Conservation (phyloP, 495 filamentous ascomycete genomes). For the Trichocladium antarcticum region DNA sequence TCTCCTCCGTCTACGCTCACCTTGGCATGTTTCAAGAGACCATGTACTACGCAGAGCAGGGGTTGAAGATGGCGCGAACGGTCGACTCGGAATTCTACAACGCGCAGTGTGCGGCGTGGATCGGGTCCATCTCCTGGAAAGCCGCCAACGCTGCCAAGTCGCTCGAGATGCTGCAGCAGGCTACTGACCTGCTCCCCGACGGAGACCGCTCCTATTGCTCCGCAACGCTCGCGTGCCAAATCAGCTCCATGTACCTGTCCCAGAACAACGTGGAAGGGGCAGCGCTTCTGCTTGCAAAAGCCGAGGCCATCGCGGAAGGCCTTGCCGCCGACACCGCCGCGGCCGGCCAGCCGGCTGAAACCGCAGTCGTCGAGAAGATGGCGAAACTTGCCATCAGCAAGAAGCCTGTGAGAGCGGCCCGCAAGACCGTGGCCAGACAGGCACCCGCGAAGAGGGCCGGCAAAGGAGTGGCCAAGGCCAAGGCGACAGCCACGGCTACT, state of each 20-base stretch:
- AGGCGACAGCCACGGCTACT: slow-evolving; percentile 18
- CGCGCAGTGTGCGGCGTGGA: slow-evolving; percentile 43
- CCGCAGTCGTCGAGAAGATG: slow-evolving; percentile 35
- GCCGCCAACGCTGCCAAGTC: slow-evolving; percentile 53
- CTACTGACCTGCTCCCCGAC: slow-evolving; percentile 31
- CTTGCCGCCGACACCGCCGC: slow-evolving; percentile 10
- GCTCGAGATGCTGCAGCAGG: slow-evolving; percentile 45
- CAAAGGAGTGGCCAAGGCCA: slow-evolving; percentile 13
- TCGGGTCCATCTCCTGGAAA: slow-evolving; percentile 54
- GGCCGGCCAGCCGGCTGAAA: background rate
- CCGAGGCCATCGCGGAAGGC: slow-evolving; percentile 28
- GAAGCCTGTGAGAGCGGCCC: slow-evolving; percentile 20
- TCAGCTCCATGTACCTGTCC: slow-evolving; percentile 35
- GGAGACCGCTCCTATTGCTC: slow-evolving; percentile 38
- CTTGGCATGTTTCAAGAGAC: slow-evolving; percentile 82
- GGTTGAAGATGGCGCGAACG: slow-evolving; percentile 62
- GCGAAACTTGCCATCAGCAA: slow-evolving; percentile 32
- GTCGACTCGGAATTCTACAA: slow-evolving; percentile 50
- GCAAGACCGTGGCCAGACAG: slow-evolving; percentile 8
- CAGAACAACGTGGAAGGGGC: slow-evolving; percentile 31
- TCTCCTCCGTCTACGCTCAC: slow-evolving; percentile 66
- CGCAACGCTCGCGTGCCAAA: slow-evolving; percentile 33
- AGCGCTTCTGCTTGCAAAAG: slow-evolving; percentile 26
- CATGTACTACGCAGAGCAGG: slow-evolving; percentile 79
- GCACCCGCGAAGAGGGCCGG: slow-evolving; percentile 14